Base-by-base conservation (phyloP, 805 yeast genomes). In the Saturnispora sanitii region DNA sequence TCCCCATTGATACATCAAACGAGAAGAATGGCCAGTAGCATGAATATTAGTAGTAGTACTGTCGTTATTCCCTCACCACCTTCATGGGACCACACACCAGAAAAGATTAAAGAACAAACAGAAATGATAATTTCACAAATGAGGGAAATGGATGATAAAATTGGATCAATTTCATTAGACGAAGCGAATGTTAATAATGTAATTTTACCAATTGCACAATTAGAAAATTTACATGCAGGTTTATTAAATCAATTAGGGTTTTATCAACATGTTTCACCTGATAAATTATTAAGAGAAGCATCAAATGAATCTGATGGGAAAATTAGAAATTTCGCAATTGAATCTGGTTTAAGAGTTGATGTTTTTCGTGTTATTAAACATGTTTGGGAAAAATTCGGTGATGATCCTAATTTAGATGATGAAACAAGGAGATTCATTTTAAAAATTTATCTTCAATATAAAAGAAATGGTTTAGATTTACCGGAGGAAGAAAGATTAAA, bases 381-480 rank as follows among this genome's bases (percentile, higher is more conserved):
- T 43, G 72, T 82, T 44, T 68, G 66, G 54, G 61, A 66, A 22
- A 54, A 62, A 23, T 53, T 58, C 38, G 57, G 57, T 35, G 62
- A 64, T 39, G 52, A 52, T 18, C 15, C 27, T 19, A 27, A 46
- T 0, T 37, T 46, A 1, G 50, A 73, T 20, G 74, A 72, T 2
- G 90, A 82, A 55, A 66, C 77, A 3, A 67, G 58, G 45, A 69
- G 79, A 44, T 74, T 68, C 48, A 58, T 81, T 37, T 73, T 73
- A 43, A 82, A 83, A 53, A 55, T 67, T 32, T 70, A 77, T 47
- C 64, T 62, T 31, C 74, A 68, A 34, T 82, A 68, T 54, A 72
- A 73, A 45, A 70, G 90, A 49, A 75, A 75, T 49, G 95, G 95
- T 29, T 67, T 85, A 45, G 79, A 71, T 16, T 62, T 82, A 47